A percentile compares a stretch with the other conserved stretches of the same genome.
Evolutionary conservation across 2,329 filamentous ascomycete genomes (phyloP).

Genomic region (Cladophialophora carrionii): DNA sequence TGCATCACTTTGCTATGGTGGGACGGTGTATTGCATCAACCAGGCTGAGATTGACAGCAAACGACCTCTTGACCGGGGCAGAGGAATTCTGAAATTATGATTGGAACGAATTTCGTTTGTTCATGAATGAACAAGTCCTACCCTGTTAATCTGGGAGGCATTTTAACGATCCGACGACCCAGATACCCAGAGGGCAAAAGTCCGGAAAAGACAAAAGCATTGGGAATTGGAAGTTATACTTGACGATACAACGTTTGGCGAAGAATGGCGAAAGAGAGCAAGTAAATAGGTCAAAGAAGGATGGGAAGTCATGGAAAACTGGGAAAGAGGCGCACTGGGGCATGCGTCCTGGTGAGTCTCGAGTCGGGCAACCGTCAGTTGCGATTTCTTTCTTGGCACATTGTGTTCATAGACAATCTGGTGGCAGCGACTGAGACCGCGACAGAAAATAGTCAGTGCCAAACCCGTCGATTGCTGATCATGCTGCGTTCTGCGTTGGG

Average conservation of each 20-base stretch:
- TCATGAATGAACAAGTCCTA: slow-evolving; percentile 17
- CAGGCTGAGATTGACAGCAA: not conserved
- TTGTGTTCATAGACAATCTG: not conserved
- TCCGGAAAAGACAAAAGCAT: slow-evolving; percentile 27
- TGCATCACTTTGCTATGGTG: not conserved
- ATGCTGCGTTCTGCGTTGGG: not conserved
- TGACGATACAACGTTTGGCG: slow-evolving; percentile 24
- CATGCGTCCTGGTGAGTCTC: not conserved
- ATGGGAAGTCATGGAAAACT: not conserved
- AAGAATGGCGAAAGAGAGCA: slow-evolving; percentile 16
- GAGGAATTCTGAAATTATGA: slow-evolving; percentile 20
- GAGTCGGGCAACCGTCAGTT: slow-evolving; percentile 16
- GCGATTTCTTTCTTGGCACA: slow-evolving; percentile 5
- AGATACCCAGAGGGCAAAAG: slow-evolving; percentile 32
- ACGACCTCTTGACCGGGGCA: not conserved
- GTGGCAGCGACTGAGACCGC: not conserved
- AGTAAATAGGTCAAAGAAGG: slow-evolving; percentile 2
- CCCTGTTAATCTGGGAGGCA: slow-evolving; percentile 14
- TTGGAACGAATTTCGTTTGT: slow-evolving; percentile 38
- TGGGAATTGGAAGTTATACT: slow-evolving; percentile 26
- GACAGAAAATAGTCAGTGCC: not conserved
- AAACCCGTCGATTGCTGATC: not conserved
- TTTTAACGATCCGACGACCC: slow-evolving; percentile 19
- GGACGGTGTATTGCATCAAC: not conserved
- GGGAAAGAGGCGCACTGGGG: not conserved